Base-by-base conservation (phyloP, 371 early-diverging fungal species). In the Umbelopsis sp. region DNA sequence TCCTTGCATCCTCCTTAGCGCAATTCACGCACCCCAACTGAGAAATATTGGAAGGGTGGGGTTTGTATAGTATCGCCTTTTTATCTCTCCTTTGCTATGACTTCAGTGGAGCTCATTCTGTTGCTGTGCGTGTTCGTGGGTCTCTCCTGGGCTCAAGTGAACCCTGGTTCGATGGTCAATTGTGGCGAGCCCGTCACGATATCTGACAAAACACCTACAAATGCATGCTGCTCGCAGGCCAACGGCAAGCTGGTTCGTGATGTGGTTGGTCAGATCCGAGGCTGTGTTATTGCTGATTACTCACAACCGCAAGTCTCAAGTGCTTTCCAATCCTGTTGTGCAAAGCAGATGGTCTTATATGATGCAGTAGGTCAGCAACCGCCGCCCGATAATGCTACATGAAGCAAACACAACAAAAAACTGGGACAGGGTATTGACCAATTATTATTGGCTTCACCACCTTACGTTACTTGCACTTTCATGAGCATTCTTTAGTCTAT, bases 271-370 rank as follows among this genome's bases (percentile, higher is more conserved):
- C 57, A 57, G 32, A 57, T 35, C 11, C 29, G 37, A 25, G 57
- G 57, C 11, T 57, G 57, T 35, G 57, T 57, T 1, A 57, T 57
- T 11, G 57, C 57, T 12, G 57, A 57, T n/a, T 57, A 57, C 7
- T 57, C 57, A 0, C 35, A 57, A 29, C 57, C 57, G 11, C 16
- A 11, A 18, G 57, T 57, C 16, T 11, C 57, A 18, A 35, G 35
- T 14, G 57, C 57, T 18, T 57, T 57, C 29, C 57, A 57, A n/a
- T 18, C 35, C 29, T 57, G 57, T 35, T 57, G 57, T n/a, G 10
- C 57, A 4, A 29, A 57, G n/a, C 12, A 57, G 32, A 57, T 57
- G 57, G 37, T 57, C 29, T 1, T 57, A n/a, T 57, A 57, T 35
- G 32, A 29, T n/a, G 57, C 57, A 7, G 57, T 57, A 0, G 57